Evolutionary conservation across 306 rosid species (phyloP), one percentile per base, ranked within the genome.

Genomic region (Malus fusca): DNA sequence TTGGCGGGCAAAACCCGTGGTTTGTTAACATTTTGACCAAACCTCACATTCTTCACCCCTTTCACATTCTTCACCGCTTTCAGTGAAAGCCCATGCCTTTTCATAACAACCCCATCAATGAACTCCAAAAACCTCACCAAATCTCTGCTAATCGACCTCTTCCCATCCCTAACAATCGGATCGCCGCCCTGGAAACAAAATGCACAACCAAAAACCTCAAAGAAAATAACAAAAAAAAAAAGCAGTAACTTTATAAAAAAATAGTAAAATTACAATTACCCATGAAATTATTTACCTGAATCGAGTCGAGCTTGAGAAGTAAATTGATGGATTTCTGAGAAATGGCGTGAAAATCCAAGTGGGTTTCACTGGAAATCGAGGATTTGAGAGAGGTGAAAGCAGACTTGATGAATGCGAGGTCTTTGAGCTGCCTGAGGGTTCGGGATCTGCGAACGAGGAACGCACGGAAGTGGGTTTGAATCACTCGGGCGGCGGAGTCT

Each of bases 391-490:
- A 75, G 61, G 44, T 83, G 74, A 89, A 82, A 3, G 84, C 68
- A 58, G 96, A 87, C 75, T 90, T 92, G 85, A 96, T 77, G 33
- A 83, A 65, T 65, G 94, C 94, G 61, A 96, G 97, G 31, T 84
- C 96, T 77, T 90, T 90, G 62, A 96, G 96, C 83, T 87, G 82
- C 30, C 97, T 31, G 59, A 96, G 97, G 71, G 96, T 85, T 83
- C 87, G 80, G 42, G 99, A 89, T 86, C 99, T 87, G 75, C 96
- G 91, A 72, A 80, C 96, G 71, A 96, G 98, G 81, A 90, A 90
- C 33, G 96, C 87, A 13, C 98, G 92, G 78, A 90, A 96, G 63
- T 89, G 94, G 81, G 88, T 87, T 77, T 96, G 99, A 44, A 96
- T 90, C 1, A 88, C 79, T 15, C 90, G 85, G 11, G 98, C 97